phyloP scores from a whole-genome alignment of 768 basidiomycete species.

The Russula vinacea region DNA sequence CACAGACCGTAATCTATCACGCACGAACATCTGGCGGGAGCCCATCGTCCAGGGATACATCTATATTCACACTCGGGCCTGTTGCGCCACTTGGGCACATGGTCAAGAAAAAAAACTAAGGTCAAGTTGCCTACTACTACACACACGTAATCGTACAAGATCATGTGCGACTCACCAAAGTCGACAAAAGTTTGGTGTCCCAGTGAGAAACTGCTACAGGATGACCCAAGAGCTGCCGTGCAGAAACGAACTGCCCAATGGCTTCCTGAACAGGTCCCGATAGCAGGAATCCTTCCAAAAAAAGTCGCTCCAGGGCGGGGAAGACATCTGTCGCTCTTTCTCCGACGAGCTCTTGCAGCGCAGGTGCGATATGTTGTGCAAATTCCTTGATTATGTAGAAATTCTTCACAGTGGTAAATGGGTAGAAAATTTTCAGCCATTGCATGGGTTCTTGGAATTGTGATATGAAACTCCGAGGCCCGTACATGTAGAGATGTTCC shows the following conservation, averaged over 20 bases:
- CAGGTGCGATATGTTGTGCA: not conserved
- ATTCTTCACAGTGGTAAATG: not conserved
- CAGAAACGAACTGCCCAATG: not conserved
- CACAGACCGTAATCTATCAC: too few relatives aligned
- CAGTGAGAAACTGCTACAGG: not conserved
- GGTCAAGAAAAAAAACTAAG: too few relatives aligned
- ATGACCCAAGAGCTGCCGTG: not conserved
- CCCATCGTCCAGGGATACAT: too few relatives aligned
- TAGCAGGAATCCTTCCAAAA: not conserved
- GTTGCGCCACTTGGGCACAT: too few relatives aligned
- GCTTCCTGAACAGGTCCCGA: not conserved
- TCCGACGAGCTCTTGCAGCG: not conserved
- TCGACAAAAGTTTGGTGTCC: too few relatives aligned
- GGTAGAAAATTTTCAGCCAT: not conserved
- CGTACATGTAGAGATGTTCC: not conserved
- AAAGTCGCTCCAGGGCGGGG: not conserved
- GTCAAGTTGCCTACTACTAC: too few relatives aligned
- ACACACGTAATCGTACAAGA: too few relatives aligned
- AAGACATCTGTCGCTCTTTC: not conserved
- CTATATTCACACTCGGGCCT: too few relatives aligned
- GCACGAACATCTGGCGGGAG: too few relatives aligned
- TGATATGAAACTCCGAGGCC: not conserved
- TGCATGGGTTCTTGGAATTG: not conserved
- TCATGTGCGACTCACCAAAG: too few relatives aligned
- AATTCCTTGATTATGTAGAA: not conserved